Evolutionary conservation across 257 asterid genomes (phyloP).

Genomic region (Solanum pinnatisectum): DNA sequence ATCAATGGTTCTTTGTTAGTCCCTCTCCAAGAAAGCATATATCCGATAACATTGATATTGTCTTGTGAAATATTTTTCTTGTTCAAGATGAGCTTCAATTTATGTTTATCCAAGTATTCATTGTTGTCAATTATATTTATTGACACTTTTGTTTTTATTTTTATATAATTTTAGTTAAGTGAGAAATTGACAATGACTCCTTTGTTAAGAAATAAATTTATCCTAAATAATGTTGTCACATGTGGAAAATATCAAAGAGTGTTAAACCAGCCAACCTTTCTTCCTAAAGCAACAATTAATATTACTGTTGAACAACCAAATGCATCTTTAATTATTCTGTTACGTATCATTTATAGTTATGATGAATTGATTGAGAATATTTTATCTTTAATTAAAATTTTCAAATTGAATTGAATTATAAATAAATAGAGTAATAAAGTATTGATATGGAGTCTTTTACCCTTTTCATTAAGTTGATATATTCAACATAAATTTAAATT

Average conservation of each 20-base stretch:
- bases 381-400: neutral
- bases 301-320: neutral
- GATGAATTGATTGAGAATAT: neutral
- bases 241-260: neutral
- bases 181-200: neutral
- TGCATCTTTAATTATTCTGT: neutral
- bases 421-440: neutral
- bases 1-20: no score
- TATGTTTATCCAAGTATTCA: neutral
- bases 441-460: neutral
- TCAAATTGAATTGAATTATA: accelerated
- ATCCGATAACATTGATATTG: neutral
- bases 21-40: no score
- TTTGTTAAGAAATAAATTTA: neutral
- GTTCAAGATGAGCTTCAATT: neutral
- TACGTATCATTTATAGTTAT: neutral
- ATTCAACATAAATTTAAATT: accelerated
- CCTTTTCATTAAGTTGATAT: accelerated
- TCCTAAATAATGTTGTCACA: neutral
- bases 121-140: neutral
- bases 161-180: neutral
- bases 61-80: neutral
- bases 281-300: neutral
- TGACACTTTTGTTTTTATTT: neutral
- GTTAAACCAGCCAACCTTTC: neutral